Evolutionary conservation across 179 eudicot genomes (phyloP), one percentile per base, ranked within the genome.

Genomic region (Sideroxylon spinosum): DNA sequence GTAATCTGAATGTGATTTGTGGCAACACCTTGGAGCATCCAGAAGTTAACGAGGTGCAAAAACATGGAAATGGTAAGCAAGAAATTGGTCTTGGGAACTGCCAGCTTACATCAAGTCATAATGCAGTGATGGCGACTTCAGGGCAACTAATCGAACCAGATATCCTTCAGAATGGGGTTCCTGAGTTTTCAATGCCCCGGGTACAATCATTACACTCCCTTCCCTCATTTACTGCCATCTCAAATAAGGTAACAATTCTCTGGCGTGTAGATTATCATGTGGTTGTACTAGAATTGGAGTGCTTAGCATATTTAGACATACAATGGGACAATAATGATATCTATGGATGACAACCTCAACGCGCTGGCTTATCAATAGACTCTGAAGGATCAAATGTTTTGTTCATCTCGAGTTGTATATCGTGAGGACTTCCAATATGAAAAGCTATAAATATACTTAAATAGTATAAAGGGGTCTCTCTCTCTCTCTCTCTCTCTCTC

Each of bases 171-270:
- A 78, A n/a, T 76, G 77, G 57, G 46, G 13, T 48, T 69, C 13
- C 74, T 25, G 82, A 48, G 20, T 78, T 78, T 71, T 75, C 85
- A 20, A 73, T 60, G 59, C 79, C 81, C 22, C 46, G 66, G 29
- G 29, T 49, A 52, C 83, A 82, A 66, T 61, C 86, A 29, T 67
- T 80, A 19, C 63, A 78, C 52, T 78, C 57, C 80, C 78, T 80
- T 69, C 78, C 84, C 10, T 49, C 79, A 20, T 70, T 70, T 56
- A 46, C 68, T 56, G 55, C 82, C 50, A 32, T 64, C 25, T 78
- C 80, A 22, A 17, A 73, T 65, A 76, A 83, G 88, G 88, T 83
- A 85, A 61, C 6, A 48, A 23, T 64, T 66, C 71, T 48, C 25
- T 26, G 3, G n/a, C 22, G 3, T 26, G 14, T 13, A 13, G 53